These are phyloP conservation scores for Chamaecyparis obtusa DNA, from an alignment of 75 land plant species.

Conservation along the genomic window DNA sequence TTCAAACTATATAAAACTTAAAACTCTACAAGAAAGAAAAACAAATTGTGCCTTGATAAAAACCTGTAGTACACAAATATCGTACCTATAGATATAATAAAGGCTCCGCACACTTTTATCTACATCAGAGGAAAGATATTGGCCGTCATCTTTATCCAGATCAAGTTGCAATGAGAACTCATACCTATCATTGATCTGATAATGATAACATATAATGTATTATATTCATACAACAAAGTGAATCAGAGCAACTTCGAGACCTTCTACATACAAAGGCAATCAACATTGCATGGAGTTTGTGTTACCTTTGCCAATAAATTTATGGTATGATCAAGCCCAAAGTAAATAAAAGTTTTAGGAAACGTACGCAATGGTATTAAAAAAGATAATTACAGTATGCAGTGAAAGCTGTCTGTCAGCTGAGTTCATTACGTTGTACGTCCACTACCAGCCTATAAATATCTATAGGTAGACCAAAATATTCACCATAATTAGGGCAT, in stretches of 20 bases:
- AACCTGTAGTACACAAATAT: background rate
- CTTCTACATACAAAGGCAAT: background rate
- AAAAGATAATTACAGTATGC: too few species aligned
- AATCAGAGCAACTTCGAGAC: background rate
- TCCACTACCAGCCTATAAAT: too few species aligned
- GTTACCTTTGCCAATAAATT: slow-evolving; percentile 52
- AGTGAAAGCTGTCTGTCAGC: too few species aligned
- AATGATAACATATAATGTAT: background rate
- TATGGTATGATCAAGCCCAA: slow-evolving; percentile 46
- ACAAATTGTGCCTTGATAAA: background rate
- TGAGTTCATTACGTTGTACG: too few species aligned
- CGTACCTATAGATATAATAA: slow-evolving; percentile 48
- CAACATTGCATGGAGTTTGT: background rate
- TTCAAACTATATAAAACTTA: background rate
- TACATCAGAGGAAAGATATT: slow-evolving; percentile 46
- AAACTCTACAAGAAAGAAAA: background rate
- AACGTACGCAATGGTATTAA: too few species aligned
- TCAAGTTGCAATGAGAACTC: slow-evolving; percentile 56
- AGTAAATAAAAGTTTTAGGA: too few species aligned
- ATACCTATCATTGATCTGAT: slow-evolving; percentile 52
- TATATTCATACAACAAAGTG: background rate
- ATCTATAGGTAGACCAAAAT: too few species aligned
- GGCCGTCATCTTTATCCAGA: slow-evolving; percentile 48
- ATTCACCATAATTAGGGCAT: too few species aligned
- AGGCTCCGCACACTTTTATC: slow-evolving; percentile 47